phyloP scores from a whole-genome alignment of 2,329 filamentous ascomycete genomes.

The Westerdykella aurantiaca region DNA sequence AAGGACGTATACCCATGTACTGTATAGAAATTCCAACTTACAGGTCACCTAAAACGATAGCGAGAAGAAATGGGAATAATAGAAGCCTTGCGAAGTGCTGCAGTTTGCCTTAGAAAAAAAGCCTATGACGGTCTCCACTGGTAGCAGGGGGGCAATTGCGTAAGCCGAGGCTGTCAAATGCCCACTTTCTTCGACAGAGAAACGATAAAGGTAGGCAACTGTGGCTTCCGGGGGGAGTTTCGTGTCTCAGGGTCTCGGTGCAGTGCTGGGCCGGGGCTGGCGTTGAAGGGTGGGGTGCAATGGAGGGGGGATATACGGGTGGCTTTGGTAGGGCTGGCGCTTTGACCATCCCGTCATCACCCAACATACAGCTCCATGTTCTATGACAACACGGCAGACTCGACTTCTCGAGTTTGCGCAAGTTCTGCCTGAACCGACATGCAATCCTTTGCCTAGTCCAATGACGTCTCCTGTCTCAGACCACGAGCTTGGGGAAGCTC shows the following conservation, averaged over 20 bases:
- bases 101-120: no score
- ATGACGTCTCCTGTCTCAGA: slow-evolving; percentile 29
- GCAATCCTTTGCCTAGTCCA: slow-evolving; percentile 1
- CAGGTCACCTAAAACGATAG: neutral
- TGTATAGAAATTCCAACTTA: neutral
- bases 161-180: no score
- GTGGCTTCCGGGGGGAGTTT: no score
- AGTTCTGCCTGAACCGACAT: slow-evolving; percentile 1
- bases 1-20: neutral
- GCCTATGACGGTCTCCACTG: no score
- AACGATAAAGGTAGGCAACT: neutral
- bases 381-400: neutral
- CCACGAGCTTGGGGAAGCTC: slow-evolving; percentile 49
- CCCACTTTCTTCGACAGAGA: neutral
- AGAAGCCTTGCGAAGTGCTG: no score
- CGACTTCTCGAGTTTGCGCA: neutral
- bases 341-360: neutral
- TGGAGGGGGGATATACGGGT: slow-evolving; percentile 3
- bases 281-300: neutral
- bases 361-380: neutral
- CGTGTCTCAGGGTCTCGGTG: no score
- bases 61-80: neutral
- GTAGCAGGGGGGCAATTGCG: no score
- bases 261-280: no score
- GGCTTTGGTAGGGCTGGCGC: slow-evolving; percentile 2